Percentiles rank a stretch among this genome's conserved stretches.
Conservation (phyloP, 495 filamentous ascomycete species). For the Xylaria intraflava region DNA sequence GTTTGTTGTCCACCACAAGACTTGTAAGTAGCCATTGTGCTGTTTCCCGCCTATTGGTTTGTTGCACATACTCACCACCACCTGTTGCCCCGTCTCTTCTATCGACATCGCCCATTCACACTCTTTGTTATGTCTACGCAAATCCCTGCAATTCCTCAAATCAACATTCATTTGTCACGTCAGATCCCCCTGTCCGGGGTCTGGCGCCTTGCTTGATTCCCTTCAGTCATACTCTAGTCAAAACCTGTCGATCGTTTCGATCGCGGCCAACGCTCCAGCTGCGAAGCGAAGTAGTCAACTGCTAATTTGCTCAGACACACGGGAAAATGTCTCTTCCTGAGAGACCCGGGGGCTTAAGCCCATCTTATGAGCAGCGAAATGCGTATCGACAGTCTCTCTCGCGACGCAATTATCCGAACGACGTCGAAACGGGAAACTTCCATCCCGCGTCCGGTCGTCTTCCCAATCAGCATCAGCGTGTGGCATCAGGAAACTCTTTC, state of each 20-base stretch:
- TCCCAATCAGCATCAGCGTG: constrained; percentile 38
- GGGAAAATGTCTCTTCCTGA: constrained; percentile 62
- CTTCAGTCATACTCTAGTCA: constrained; percentile 1
- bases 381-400: constrained; percentile 63
- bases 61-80: no score
- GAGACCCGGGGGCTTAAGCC: constrained; percentile 53
- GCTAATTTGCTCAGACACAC: background rate
- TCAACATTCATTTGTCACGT: background rate
- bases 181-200: background rate
- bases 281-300: background rate
- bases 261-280: no score
- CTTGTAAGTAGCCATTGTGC: background rate
- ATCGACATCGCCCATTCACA: background rate
- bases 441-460: constrained; percentile 29
- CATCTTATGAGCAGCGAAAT: constrained; percentile 51
- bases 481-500: constrained; percentile 43
- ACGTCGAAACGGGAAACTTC: constrained; percentile 58
- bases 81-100: background rate
- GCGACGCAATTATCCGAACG: constrained; percentile 54
- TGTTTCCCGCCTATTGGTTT: no score
- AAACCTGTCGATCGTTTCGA: background rate
- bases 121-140: background rate
- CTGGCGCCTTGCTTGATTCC: constrained; percentile 12
- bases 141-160: background rate
- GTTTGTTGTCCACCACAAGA: constrained; percentile 13